phyloP scores from a whole-genome alignment of 768 basidiomycete species.

The Amanita brunnescens region DNA sequence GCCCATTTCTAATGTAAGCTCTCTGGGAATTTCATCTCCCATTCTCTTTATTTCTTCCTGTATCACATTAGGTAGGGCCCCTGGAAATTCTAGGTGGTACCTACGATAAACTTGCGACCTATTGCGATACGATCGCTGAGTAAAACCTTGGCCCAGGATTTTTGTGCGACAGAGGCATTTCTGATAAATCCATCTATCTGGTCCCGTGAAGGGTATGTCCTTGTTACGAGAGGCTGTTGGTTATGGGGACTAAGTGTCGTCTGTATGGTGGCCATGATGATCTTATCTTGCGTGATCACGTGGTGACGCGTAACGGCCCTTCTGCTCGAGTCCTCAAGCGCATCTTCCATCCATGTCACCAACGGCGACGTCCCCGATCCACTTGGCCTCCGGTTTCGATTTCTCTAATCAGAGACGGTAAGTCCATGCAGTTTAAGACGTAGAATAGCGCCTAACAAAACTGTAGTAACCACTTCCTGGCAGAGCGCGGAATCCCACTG shows the following conservation, averaged over 20 bases:
- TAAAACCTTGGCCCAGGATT: slow-evolving; percentile 63
- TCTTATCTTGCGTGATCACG: slow-evolving; percentile 12
- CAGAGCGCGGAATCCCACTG: slow-evolving; percentile 58
- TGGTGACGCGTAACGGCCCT: slow-evolving; percentile 1
- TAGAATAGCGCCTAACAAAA: background rate
- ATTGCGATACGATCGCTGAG: slow-evolving; percentile 67
- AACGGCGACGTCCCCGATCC: slow-evolving; percentile 42
- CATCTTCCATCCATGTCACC: slow-evolving; percentile 6
- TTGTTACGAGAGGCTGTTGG: slow-evolving; percentile 59
- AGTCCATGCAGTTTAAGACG: background rate
- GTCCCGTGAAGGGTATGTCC: slow-evolving; percentile 49
- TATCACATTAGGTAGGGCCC: background rate
- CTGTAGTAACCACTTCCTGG: slow-evolving; percentile 62
- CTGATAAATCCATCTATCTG: slow-evolving; percentile 57
- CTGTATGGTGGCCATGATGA: slow-evolving; percentile 37
- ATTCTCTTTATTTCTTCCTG: slow-evolving; percentile 43
- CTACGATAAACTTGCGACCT: slow-evolving; percentile 35
- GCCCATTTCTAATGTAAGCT: slow-evolving; percentile 88
- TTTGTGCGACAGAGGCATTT: slow-evolving; percentile 59
- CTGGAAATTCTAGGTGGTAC: background rate
- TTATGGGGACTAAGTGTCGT: slow-evolving; percentile 81
- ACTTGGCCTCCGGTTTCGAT: slow-evolving; percentile 57
- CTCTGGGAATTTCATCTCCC: slow-evolving; percentile 55
- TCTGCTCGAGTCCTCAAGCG: background rate
- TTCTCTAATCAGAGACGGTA: slow-evolving; percentile 73